Base-by-base conservation (phyloP, 139 green algal species). In the Tetradesmus obliquus region DNA sequence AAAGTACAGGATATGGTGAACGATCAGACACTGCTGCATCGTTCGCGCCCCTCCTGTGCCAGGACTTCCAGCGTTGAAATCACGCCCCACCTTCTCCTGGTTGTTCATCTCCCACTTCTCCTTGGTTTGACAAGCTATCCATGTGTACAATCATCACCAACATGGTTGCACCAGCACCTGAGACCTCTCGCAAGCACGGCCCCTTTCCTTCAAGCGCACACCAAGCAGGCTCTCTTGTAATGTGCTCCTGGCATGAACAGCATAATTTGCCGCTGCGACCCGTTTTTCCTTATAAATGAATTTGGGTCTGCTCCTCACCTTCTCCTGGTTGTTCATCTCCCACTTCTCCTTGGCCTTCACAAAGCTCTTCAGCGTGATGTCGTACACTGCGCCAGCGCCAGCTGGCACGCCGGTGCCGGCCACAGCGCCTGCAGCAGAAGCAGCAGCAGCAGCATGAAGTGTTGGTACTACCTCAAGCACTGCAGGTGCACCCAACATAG, bases 71-170 rank as follows among this genome's bases (percentile, higher is more conserved):
- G 32, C 32, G 32, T 45, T 45, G 32, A 45, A 45, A 45, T 45
- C 32, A 45, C 32, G 32, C 24, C 62, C 55, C 79, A 99, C 87
- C 96, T 99, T 99, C 90, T 99, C 98, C 19, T 81, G 69, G 1
- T 94, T 90, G 51, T 93, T 94, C 96, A 99, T 98, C 84, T 99
- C 97, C 95, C 95, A 99, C 17, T 92, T 94, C 82, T 99, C 97
- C 94, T 99, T 99, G 51, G 96, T 98, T 95, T 57, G 13, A 20
- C 10, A 84, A 55, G 32, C 45, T 2, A 1, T 24, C 32, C 24
- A 89, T 19, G 3, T 13, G 60, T 9, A 89, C 85, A 58, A 62
- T 55, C 54, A 54, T 80, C 20, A 83, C 76, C 2, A 53, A 51
- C 60, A 71, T 19, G 19, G 8, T 45, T n/a, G 17, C 69, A 79